phyloP scores from a whole-genome alignment of 306 rosid genomes.

The Morella rubra region DNA sequence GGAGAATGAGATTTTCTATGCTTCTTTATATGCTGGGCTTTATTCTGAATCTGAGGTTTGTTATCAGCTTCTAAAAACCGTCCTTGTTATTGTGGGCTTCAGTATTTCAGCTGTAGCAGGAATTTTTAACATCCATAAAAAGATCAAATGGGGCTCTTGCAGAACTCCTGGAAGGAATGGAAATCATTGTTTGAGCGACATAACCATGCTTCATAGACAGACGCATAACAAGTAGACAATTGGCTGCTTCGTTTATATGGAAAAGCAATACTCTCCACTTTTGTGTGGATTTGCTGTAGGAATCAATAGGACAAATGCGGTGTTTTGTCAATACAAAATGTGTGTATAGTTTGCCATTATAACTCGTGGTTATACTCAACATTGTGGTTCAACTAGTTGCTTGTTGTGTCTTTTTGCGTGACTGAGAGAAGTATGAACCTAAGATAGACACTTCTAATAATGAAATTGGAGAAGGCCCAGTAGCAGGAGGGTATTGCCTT shows the following conservation, averaged over 20 bases:
- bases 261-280: not conserved
- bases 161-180: not conserved
- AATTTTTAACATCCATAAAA: not conserved
- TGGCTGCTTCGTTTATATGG: constrained; percentile 1
- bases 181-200: not conserved
- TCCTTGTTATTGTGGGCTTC: not conserved
- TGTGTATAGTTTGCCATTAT: not conserved
- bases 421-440: not conserved
- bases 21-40: constrained; percentile 84
- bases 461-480: not conserved
- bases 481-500: not conserved
- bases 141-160: not conserved
- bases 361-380: not conserved
- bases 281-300: not conserved
- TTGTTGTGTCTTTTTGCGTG: not conserved
- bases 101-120: not conserved
- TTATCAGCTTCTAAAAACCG: constrained; percentile 20
- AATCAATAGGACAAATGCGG: not conserved
- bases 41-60: constrained; percentile 82
- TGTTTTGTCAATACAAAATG: not conserved
- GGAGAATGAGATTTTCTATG: constrained; percentile 64
- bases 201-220: not conserved
- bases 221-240: not conserved
- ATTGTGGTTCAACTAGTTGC: constrained; percentile 4
- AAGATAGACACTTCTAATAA: not conserved